Conservation (phyloP, 352 stramenopile species). For the Globisporangium perplexum region DNA sequence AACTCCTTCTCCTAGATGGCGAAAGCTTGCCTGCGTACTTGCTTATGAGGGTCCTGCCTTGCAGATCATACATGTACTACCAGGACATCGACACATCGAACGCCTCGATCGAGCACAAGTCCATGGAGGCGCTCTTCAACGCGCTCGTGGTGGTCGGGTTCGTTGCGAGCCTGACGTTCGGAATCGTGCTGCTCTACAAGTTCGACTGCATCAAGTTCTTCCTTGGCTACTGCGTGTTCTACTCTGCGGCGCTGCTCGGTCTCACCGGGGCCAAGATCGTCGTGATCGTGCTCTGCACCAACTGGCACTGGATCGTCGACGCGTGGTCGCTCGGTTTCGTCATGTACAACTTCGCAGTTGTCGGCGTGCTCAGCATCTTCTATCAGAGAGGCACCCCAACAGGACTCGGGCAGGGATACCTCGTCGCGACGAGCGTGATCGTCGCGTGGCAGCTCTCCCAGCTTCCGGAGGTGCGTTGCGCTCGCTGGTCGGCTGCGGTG, state of each 20-base stretch:
- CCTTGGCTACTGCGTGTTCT: constrained; percentile 70
- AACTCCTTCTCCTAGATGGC: background rate
- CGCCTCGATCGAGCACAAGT: constrained; percentile 35
- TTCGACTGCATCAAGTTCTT: constrained; percentile 75
- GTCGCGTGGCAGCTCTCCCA: constrained; percentile 95
- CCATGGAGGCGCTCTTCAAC: constrained; percentile 62
- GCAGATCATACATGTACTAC: constrained; percentile 77
- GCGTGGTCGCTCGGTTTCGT: constrained; percentile 45
- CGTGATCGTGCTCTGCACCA: constrained; percentile 47
- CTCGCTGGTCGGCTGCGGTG: background rate
- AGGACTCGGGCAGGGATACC: constrained; percentile 86
- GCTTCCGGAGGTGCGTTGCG: constrained; percentile 85
- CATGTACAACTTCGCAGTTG: constrained; percentile 89
- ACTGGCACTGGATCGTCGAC: constrained; percentile 51
- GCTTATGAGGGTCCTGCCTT: too few species aligned
- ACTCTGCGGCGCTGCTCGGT: constrained; percentile 61
- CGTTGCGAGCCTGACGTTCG: constrained; percentile 72
- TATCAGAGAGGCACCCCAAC: constrained; percentile 80
- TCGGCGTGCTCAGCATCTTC: constrained; percentile 83
- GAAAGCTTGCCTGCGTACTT: too few species aligned
- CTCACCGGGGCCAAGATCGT: constrained; percentile 68
- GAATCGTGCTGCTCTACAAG: constrained; percentile 82
- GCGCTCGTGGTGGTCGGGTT: constrained; percentile 76
- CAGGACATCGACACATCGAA: constrained; percentile 54
- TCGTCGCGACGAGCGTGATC: constrained; percentile 92